These are phyloP conservation scores for Umbelopsis sp. DNA, from an alignment of 192 early-diverging fungal genomes.

Conservation along the genomic window DNA sequence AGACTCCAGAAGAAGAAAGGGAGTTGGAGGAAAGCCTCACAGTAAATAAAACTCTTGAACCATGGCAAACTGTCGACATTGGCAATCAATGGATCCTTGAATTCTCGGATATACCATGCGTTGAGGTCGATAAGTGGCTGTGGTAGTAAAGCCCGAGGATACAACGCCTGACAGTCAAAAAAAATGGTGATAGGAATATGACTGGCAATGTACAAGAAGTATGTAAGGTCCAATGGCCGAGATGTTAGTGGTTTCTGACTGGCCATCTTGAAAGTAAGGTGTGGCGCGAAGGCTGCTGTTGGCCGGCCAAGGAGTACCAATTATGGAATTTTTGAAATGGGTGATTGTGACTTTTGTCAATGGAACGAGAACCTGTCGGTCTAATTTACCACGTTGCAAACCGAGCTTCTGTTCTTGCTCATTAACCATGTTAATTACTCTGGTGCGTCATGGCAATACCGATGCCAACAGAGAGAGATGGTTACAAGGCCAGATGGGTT, in stretches of 20 bases:
- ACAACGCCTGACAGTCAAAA: conserved; percentile 59
- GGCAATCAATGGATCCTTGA: conserved; percentile 67
- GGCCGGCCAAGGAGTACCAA: not conserved
- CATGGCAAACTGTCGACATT: conserved; percentile 48
- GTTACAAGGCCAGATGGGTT: conserved; percentile 35
- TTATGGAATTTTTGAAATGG: too few relatives aligned
- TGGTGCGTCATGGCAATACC: conserved; percentile 38
- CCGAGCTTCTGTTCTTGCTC: not conserved
- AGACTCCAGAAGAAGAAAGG: conserved; percentile 71
- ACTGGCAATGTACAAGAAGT: conserved; percentile 64
- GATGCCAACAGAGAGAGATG: conserved; percentile 33
- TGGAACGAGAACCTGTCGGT: not conserved
- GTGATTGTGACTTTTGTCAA: not conserved
- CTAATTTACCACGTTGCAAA: not conserved
- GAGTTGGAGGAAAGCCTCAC: conserved; percentile 65
- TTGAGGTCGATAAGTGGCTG: conserved; percentile 36
- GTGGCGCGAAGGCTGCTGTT: not conserved
- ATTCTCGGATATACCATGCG: conserved; percentile 48
- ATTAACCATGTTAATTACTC: conserved; percentile 23
- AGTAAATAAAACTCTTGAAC: conserved; percentile 64
- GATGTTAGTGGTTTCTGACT: conserved; percentile 18
- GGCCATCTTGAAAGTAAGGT: not conserved
- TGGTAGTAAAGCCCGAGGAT: conserved; percentile 43
- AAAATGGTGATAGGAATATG: conserved; percentile 73
- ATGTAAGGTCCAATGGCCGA: conserved; percentile 59